Evolutionary conservation across 208 protist species (phyloP).

Genomic region (Lotmaria passim): DNA sequence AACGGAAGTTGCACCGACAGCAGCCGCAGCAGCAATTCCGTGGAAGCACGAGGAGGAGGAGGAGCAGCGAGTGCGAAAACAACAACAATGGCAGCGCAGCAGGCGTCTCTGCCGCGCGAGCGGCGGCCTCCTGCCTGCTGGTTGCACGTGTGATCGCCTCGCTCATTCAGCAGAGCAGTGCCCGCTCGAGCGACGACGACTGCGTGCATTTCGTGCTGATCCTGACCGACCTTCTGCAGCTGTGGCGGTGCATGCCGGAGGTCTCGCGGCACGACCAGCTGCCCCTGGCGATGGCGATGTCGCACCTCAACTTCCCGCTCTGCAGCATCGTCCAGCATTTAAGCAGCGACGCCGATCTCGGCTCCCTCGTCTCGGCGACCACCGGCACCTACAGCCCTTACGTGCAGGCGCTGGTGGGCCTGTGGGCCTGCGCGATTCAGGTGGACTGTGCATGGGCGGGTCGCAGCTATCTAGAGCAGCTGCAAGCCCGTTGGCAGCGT

Average conservation of each 20-base stretch:
- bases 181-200: conserved; percentile 31
- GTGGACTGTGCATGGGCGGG: conserved; percentile 71
- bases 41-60: background rate
- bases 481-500: conserved; percentile 55
- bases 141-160: conserved; percentile 63
- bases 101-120: conserved; percentile 15
- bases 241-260: conserved; percentile 64
- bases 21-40: too few relatives aligned
- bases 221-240: conserved; percentile 57
- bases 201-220: conserved; percentile 60
- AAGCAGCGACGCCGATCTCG: conserved; percentile 26
- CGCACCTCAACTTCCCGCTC: conserved; percentile 69
- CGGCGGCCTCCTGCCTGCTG: conserved; percentile 47
- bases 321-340: conserved; percentile 58
- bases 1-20: too few relatives aligned
- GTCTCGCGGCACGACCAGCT: conserved; percentile 63
- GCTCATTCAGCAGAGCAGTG: conserved; percentile 43
- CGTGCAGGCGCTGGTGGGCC: conserved; percentile 58
- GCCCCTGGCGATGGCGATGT: conserved; percentile 73
- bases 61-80: background rate
- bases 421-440: conserved; percentile 66
- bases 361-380: conserved; percentile 37
- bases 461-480: conserved; percentile 35
- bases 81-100: background rate
- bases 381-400: conserved; percentile 73